Conservation (phyloP, 2,329 filamentous ascomycete genomes). For the Exophiala mesophila region DNA sequence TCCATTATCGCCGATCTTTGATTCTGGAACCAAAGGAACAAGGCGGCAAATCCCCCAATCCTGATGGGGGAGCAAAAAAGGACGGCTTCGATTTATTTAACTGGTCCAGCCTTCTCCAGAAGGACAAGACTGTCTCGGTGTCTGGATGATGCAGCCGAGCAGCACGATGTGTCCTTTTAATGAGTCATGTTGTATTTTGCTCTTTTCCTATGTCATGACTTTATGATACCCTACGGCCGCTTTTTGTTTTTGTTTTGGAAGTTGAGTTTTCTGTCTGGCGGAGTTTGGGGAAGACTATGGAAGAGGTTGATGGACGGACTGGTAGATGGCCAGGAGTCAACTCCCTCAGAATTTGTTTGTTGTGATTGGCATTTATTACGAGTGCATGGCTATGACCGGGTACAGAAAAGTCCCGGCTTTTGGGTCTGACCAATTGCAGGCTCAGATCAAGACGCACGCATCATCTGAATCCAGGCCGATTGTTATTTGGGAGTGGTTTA, state of each 20-base stretch:
- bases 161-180: not conserved
- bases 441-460: too few species aligned
- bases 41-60: constrained; percentile 20
- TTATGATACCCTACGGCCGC: not conserved
- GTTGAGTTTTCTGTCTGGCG: not conserved
- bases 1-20: constrained; percentile 76
- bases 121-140: constrained; percentile 19
- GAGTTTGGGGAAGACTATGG: not conserved
- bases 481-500: too few species aligned
- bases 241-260: not conserved
- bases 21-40: constrained; percentile 64
- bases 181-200: not conserved
- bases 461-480: too few species aligned
- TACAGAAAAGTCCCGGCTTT: too few species aligned
- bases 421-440: too few species aligned
- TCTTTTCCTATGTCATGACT: not conserved
- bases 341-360: too few species aligned
- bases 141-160: constrained; percentile 6
- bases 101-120: constrained; percentile 39
- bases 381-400: not conserved
- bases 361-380: too few species aligned
- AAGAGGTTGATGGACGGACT: not conserved
- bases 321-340: not conserved
- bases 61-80: constrained; percentile 33
- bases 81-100: constrained; percentile 51